Base-by-base conservation (phyloP, 2,329 filamentous ascomycete genomes). In the Trichoderma asperellum region DNA sequence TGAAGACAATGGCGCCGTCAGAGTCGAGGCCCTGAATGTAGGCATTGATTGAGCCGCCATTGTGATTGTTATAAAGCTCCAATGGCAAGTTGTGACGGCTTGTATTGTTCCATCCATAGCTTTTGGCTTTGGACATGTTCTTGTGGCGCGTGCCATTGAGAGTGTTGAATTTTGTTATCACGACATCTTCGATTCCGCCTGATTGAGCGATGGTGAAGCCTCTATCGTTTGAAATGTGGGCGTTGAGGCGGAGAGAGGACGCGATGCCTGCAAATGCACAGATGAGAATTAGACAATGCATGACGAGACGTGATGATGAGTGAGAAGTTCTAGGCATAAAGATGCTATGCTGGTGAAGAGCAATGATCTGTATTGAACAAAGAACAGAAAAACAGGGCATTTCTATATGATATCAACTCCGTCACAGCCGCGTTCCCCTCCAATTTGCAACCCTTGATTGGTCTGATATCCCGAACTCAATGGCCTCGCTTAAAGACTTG, bases 21-120 rank as follows among this genome's bases (percentile, higher is more conserved):
- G 75, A 73, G 73, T 85, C 83, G 2, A 83, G 73, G 4, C 83
- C 84, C 18, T 81, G 80, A 43, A 86, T 76, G 71, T 86, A 86
- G 0, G 81, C 81, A 61, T 81, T 83, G 70, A 85, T 73, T 0
- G 73, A 71, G 4, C 77, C 79, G 5, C 76, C 76, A 14, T 72
- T 71, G 53, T 83, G 79, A 71, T 84, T 84, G 74, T 85, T 85
- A 71, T 83, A 76, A 7, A 86, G 72, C 40, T 77, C 70, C 1
- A 81, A 35, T 0, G 75, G 75, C 8, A 81, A 68, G 6, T 12
- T n/a, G 18, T 43, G 34, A 5, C 14, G 11, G 2, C 70, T 37
- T 2, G 70, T 70, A 5, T 70, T 56, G 16, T 73, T 40, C 16
- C 35, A 21, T 8, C 29, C 11, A 4, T 43, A 16, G 1, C 3